Evolutionary conservation across 331 rosid genomes (phyloP).

Genomic region (Acacia concinna): DNA sequence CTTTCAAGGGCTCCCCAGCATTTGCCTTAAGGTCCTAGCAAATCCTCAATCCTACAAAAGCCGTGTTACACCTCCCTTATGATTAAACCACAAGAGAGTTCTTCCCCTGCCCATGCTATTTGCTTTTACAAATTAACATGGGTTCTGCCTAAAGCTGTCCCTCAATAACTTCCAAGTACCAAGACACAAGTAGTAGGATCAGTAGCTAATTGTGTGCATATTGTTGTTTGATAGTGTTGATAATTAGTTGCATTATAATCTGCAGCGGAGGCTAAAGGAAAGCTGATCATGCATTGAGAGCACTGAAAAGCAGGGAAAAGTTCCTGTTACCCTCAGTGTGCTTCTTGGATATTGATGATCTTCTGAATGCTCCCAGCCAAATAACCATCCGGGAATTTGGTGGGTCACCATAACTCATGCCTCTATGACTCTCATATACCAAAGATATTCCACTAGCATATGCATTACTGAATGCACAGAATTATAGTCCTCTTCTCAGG

Average conservation of each 20-base stretch:
- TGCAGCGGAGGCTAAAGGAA: slow-evolving; percentile 47
- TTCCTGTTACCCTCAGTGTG: background rate
- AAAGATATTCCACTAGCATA: slow-evolving; percentile 17
- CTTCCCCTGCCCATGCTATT: too few relatives aligned
- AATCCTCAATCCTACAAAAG: background rate
- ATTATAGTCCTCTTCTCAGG: slow-evolving; percentile 18
- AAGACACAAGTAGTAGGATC: background rate
- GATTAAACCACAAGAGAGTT: background rate
- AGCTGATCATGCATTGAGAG: slow-evolving; percentile 29
- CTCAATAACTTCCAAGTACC: background rate
- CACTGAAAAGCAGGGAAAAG: slow-evolving; percentile 17
- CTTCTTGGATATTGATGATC: slow-evolving; percentile 7
- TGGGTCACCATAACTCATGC: slow-evolving; percentile 13
- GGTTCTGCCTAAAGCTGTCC: background rate
- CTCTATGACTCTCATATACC: background rate
- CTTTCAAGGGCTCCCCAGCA: background rate
- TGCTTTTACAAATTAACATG: background rate
- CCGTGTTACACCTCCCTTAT: background rate
- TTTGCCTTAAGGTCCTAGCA: background rate
- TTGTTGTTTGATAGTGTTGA: slow-evolving; percentile 20
- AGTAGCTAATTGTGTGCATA: background rate
- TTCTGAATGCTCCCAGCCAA: slow-evolving; percentile 7
- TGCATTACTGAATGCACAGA: slow-evolving; percentile 12
- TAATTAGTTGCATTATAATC: slow-evolving; percentile 32
- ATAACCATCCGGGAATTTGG: slow-evolving; percentile 27